Evolutionary conservation across 495 filamentous ascomycete species (phyloP).

Genomic region (Evernia prunastri): DNA sequence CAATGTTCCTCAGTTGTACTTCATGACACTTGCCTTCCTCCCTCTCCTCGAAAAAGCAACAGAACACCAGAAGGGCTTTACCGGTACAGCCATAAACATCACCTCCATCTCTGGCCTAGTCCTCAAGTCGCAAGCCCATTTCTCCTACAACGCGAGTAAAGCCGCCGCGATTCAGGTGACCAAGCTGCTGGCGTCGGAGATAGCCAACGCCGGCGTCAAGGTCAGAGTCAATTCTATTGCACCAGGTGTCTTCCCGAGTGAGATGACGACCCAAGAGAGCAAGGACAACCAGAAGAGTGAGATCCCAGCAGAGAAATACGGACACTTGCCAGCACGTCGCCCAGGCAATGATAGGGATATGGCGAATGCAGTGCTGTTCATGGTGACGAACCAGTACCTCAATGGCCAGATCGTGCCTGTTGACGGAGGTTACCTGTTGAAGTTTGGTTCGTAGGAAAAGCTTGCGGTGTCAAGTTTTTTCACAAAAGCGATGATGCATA

Average conservation of each 20-base stretch:
- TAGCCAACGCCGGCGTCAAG: constrained; percentile 36
- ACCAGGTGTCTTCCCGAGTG: constrained; percentile 36
- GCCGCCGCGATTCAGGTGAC: constrained; percentile 48
- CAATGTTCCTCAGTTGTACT: constrained; percentile 44
- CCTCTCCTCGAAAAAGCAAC: constrained; percentile 41
- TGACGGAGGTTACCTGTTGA: constrained; percentile 54
- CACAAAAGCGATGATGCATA: not conserved
- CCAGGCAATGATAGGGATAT: constrained; percentile 70
- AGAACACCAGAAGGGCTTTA: constrained; percentile 43
- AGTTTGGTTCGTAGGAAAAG: constrained; percentile 21
- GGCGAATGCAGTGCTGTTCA: constrained; percentile 58
- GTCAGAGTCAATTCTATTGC: constrained; percentile 51
- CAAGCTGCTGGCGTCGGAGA: constrained; percentile 48
- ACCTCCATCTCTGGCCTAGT: constrained; percentile 49
- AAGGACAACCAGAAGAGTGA: constrained; percentile 58
- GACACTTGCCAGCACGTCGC: constrained; percentile 49
- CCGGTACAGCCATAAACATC: constrained; percentile 55
- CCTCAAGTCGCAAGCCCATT: constrained; percentile 46
- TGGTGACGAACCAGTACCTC: constrained; percentile 61
- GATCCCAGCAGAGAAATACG: constrained; percentile 54
- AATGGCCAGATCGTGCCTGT: constrained; percentile 64
- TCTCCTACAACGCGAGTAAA: constrained; percentile 49
- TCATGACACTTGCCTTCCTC: constrained; percentile 40
- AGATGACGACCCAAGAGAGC: constrained; percentile 44
- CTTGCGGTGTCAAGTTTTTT: not conserved